phyloP scores from a whole-genome alignment of 2,329 filamentous ascomycete species.

The Teratosphaeria gauchensis region DNA sequence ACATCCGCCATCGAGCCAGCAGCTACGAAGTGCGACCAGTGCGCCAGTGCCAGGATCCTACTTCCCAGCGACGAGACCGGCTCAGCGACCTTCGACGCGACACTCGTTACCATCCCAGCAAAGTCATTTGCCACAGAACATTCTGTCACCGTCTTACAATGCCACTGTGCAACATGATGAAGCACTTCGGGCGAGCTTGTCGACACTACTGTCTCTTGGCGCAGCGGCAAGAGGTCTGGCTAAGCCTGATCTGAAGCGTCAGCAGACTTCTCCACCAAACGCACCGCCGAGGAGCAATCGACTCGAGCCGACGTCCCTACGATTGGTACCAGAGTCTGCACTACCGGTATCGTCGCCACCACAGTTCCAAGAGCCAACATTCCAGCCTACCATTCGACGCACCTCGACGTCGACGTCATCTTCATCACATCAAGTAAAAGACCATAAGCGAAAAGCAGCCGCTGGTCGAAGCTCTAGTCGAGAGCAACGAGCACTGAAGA shows the following conservation, averaged over 20 bases:
- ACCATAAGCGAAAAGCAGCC: constrained; percentile 38
- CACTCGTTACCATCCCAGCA: constrained; percentile 26
- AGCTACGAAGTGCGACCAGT: constrained; percentile 37
- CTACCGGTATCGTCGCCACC: constrained; percentile 25
- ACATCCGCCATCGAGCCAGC: constrained; percentile 58
- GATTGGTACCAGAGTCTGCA: constrained; percentile 51
- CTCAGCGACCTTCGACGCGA: constrained; percentile 19
- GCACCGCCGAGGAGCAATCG: constrained; percentile 19
- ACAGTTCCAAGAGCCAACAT: constrained; percentile 21
- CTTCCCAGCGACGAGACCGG: constrained; percentile 30
- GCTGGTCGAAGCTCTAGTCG: constrained; percentile 32
- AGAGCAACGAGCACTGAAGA: constrained; percentile 37
- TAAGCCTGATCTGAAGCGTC: constrained; percentile 42
- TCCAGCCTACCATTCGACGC: constrained; percentile 28
- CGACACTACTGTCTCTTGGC: constrained; percentile 87
- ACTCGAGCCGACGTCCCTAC: constrained; percentile 44
- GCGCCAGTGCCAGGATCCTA: constrained; percentile 36
- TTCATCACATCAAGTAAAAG: constrained; percentile 14
- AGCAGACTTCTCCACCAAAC: constrained; percentile 13
- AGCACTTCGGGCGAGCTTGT: constrained; percentile 83
- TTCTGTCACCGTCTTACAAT: constrained; percentile 65
- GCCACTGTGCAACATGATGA: constrained; percentile 72
- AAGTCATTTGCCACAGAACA: constrained; percentile 52
- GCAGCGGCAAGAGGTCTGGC: constrained; percentile 76
- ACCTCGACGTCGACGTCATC: constrained; percentile 20